Conservation (phyloP, 768 basidiomycete species). For the Lentinula raphanica region DNA sequence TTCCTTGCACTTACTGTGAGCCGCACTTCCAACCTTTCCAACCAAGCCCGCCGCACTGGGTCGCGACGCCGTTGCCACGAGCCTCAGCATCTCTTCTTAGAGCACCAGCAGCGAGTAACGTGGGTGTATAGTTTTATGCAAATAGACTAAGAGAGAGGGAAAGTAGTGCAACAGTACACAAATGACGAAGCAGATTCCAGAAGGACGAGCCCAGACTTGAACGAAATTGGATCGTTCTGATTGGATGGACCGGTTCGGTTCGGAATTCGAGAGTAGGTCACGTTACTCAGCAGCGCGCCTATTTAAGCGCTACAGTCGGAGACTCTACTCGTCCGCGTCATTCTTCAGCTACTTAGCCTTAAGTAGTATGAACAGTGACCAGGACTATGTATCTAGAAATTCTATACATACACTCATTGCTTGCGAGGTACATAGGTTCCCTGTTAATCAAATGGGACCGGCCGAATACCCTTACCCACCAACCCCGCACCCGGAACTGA, state of each 20-base stretch:
- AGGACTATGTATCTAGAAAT: too few species aligned
- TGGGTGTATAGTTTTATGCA: constrained; percentile 8
- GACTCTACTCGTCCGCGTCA: too few species aligned
- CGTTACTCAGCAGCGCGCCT: background rate
- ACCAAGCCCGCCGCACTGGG: constrained; percentile 63
- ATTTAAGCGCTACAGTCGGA: too few species aligned
- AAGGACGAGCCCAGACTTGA: background rate
- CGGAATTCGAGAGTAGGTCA: background rate
- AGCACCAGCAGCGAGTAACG: background rate
- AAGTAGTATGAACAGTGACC: too few species aligned
- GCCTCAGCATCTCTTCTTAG: constrained; percentile 51
- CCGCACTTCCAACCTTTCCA: constrained; percentile 51
- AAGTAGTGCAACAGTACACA: constrained; percentile 11
- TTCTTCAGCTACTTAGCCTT: too few species aligned
- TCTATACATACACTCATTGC: too few species aligned
- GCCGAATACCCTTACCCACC: constrained; percentile 59
- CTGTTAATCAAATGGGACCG: constrained; percentile 74
- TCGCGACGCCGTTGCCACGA: constrained; percentile 56
- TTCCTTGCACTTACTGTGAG: background rate
- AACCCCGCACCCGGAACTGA: constrained; percentile 31
- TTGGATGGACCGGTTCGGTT: background rate
- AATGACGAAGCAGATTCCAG: background rate
- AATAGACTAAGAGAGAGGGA: constrained; percentile 18
- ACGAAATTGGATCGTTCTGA: background rate
- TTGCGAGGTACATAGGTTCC: too few species aligned